A percentile compares a stretch with the other conserved stretches of the same genome.
Evolutionary conservation across 1,284 basidiomycete species (phyloP).

Genomic region (Thelephora terrestris): DNA sequence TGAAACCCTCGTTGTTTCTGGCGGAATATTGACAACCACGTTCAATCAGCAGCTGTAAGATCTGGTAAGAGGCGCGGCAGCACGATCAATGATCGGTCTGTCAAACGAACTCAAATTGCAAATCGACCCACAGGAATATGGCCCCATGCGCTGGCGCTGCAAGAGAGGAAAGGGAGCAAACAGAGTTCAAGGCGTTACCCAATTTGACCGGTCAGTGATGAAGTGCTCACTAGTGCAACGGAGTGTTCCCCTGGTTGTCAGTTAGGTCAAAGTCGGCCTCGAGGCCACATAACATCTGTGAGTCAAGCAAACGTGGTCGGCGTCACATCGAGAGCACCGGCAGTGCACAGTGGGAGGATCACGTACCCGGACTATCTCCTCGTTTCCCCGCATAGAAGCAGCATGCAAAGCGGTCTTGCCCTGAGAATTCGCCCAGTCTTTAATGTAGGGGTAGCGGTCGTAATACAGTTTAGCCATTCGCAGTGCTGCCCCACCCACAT

Average conservation of each 20-base stretch:
- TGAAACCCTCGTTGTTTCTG: constrained; percentile 86
- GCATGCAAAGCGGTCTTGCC: constrained; percentile 88
- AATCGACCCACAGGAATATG: constrained; percentile 53
- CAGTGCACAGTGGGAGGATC: constrained; percentile 4
- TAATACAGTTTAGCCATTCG: constrained; percentile 76
- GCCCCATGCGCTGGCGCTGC: constrained; percentile 77
- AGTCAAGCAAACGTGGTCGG: constrained; percentile 7
- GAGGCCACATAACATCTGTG: constrained; percentile 78
- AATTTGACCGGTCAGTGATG: neutral
- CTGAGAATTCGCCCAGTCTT: constrained; percentile 84
- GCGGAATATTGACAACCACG: constrained; percentile 74
- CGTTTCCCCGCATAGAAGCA: constrained; percentile 81
- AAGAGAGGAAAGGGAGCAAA: constrained; percentile 8
- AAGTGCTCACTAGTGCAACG: constrained; percentile 77
- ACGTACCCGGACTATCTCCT: constrained; percentile 75
- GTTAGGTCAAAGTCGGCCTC: constrained; percentile 83
- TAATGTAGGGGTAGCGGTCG: constrained; percentile 72
- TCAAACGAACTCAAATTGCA: neutral
- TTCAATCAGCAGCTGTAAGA: constrained; percentile 82
- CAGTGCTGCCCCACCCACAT: constrained; percentile 58
- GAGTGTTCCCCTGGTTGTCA: constrained; percentile 86
- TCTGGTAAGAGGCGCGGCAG: constrained; percentile 29
- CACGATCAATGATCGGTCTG: no score
- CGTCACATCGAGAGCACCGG: constrained; percentile 14
- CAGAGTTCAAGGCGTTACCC: neutral